Conservation (phyloP, 2,329 filamentous ascomycete genomes). For the Cytospora chrysosperma region DNA sequence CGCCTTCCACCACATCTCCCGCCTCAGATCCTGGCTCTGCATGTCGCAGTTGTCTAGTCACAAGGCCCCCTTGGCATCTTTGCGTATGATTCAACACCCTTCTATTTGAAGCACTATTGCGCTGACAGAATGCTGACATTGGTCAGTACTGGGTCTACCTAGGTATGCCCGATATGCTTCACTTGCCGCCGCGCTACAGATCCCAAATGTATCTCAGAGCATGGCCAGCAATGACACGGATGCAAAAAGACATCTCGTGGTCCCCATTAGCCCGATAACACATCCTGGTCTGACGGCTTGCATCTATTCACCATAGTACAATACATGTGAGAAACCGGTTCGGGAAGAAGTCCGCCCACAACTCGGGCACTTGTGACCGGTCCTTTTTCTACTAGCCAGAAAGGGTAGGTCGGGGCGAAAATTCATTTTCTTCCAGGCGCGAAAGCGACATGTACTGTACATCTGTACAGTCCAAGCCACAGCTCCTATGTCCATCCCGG, state of each 20-base stretch:
- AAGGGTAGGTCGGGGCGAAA: constrained; percentile 24
- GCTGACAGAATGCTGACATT: neutral
- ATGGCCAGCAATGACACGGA: neutral
- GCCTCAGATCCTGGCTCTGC: constrained; percentile 21
- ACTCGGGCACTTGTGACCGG: neutral
- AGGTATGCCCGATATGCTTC: neutral
- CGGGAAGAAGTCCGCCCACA: constrained; percentile 2
- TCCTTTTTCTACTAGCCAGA: constrained; percentile 16
- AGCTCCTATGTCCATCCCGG: constrained; percentile 18
- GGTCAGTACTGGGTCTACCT: neutral
- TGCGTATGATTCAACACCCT: neutral
- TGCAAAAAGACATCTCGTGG: neutral
- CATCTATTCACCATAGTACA: neutral
- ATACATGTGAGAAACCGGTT: neutral
- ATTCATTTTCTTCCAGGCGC: constrained; percentile 15
- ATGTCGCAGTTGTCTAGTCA: constrained; percentile 14
- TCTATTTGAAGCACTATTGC: neutral
- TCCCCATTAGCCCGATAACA: neutral
- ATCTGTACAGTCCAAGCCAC: constrained; percentile 14
- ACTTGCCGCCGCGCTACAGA: neutral
- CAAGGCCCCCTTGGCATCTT: constrained; percentile 11
- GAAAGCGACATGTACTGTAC: constrained; percentile 24
- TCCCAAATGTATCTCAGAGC: neutral
- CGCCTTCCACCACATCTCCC: constrained; percentile 23
- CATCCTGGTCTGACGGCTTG: neutral